A percentile compares a stretch with the other conserved stretches of the same genome.
phyloP scores from a whole-genome alignment of 192 early-diverging fungal species.

The Coemansia sp. region DNA sequence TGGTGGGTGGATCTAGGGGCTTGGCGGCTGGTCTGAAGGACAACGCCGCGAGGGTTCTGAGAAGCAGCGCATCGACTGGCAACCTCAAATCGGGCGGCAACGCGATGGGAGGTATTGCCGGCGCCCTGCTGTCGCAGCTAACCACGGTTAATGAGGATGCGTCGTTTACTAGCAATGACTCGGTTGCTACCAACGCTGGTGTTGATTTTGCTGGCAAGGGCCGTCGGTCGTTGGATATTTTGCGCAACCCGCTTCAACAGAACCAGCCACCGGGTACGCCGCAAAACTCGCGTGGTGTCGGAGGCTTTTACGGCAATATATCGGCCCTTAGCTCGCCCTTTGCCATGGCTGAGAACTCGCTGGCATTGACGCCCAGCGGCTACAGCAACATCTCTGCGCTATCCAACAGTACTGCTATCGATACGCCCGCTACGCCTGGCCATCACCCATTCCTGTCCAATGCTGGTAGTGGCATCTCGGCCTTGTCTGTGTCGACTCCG shows the following conservation, averaged over 20 bases:
- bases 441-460: not conserved
- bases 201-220: slow-evolving; percentile 15
- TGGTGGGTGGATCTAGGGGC: slow-evolving; percentile 26
- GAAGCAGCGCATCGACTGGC: slow-evolving; percentile 55
- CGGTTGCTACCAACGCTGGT: not conserved
- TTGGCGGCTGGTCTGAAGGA: slow-evolving; percentile 54
- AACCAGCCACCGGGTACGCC: slow-evolving; percentile 10
- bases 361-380: not conserved
- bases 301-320: not conserved
- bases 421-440: not conserved
- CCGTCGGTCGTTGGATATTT: slow-evolving; percentile 41
- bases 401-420: not conserved
- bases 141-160: slow-evolving; percentile 24
- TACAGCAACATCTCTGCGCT: not conserved
- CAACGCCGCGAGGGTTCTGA: slow-evolving; percentile 47
- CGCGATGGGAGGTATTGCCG: not conserved
- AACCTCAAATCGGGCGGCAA: slow-evolving; percentile 36
- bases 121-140: not conserved
- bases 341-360: slow-evolving; percentile 19
- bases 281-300: not conserved
- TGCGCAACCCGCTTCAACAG: slow-evolving; percentile 27
- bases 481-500: slow-evolving; percentile 23
- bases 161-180: no score
- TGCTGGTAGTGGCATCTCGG: slow-evolving; percentile 4
- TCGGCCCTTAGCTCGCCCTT: slow-evolving; percentile 40